Evolutionary conservation across 2,329 filamentous ascomycete genomes (phyloP).

Genomic region (Huntiella decipiens): DNA sequence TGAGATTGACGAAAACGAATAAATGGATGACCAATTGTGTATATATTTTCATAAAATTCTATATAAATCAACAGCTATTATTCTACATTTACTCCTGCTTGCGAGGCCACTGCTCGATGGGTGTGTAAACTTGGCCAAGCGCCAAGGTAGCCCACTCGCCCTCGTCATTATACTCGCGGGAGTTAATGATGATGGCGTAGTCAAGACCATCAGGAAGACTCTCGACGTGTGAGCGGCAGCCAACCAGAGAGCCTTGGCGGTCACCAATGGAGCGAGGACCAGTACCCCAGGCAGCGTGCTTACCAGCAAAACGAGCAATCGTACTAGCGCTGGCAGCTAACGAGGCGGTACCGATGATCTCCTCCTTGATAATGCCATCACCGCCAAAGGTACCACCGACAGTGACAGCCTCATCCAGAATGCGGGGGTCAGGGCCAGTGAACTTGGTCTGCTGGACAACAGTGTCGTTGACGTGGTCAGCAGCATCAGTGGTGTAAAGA

Average conservation of each 20-base stretch:
- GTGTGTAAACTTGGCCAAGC: not conserved
- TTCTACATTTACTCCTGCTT: not conserved
- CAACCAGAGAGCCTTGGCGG: not conserved
- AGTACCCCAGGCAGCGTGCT: conserved; percentile 9
- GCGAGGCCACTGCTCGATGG: not conserved
- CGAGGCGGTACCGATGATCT: conserved; percentile 6
- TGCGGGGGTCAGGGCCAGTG: conserved; percentile 8
- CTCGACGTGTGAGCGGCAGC: not conserved
- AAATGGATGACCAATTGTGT: no score
- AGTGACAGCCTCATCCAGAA: not conserved
- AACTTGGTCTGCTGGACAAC: conserved; percentile 11
- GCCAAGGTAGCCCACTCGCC: not conserved
- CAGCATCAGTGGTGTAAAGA: conserved; percentile 11
- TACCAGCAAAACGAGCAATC: conserved; percentile 10
- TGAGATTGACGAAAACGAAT: no score
- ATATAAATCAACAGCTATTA: not conserved
- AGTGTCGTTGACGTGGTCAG: conserved; percentile 8
- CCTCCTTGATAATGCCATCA: conserved; percentile 13
- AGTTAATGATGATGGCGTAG: conserved; percentile 5
- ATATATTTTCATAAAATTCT: no score
- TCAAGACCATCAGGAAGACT: not conserved
- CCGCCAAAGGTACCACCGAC: conserved; percentile 9
- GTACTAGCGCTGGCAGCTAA: conserved; percentile 11
- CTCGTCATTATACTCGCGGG: not conserved
- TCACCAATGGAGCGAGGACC: not conserved